These are phyloP conservation scores for Nidularia sp. DNA, from an alignment of 768 basidiomycete genomes.

Conservation along the genomic window DNA sequence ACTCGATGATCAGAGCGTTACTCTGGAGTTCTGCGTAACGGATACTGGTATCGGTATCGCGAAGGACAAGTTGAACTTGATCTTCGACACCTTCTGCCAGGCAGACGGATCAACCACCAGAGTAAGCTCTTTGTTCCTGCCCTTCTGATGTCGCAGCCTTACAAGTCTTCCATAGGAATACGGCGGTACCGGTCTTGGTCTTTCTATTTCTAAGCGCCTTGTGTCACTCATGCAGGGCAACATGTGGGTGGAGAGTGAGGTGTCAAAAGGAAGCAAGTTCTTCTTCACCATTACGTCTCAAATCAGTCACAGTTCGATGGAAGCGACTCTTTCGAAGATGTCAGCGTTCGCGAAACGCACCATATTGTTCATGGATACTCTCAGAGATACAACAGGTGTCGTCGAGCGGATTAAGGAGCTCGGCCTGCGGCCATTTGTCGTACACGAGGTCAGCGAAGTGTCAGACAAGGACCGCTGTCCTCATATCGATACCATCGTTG, in stretches of 20 bases:
- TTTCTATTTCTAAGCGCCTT: conserved; percentile 96
- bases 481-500: conserved; percentile 92
- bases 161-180: conserved; percentile 62
- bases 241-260: conserved; percentile 98
- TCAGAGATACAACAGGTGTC: conserved; percentile 72
- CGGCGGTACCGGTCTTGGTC: conserved; percentile 92
- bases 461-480: conserved; percentile 78
- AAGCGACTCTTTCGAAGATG: conserved; percentile 74
- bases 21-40: conserved; percentile 93
- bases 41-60: conserved; percentile 99
- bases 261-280: conserved; percentile 89
- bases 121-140: conserved; percentile 39
- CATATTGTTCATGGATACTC: conserved; percentile 89
- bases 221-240: conserved; percentile 97
- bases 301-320: conserved; percentile 71
- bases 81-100: conserved; percentile 99
- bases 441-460: conserved; percentile 78
- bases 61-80: conserved; percentile 95
- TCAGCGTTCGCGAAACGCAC: conserved; percentile 82
- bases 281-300: conserved; percentile 94
- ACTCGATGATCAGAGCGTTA: conserved; percentile 78
- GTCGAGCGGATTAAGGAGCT: conserved; percentile 75
- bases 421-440: conserved; percentile 71
- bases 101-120: conserved; percentile 97
- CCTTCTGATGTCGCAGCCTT: neutral